These are phyloP conservation scores for Podaxis carcinomalis DNA, from an alignment of 768 basidiomycete species.

Conservation along the genomic window DNA sequence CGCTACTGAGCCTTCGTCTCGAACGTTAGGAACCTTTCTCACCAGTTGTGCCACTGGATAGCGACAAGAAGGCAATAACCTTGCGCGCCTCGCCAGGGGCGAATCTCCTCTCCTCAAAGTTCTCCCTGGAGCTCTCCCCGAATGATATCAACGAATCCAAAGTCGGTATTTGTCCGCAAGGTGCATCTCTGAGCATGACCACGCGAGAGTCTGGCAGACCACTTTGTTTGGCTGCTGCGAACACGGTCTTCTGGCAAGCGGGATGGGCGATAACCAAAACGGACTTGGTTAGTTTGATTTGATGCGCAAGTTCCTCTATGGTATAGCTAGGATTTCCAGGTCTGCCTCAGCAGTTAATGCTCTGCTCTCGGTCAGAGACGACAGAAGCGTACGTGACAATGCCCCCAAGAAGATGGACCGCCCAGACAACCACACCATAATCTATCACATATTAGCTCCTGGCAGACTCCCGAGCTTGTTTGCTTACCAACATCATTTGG, in stretches of 20 bases:
- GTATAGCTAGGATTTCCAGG: conserved; percentile 62
- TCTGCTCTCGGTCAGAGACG: background rate
- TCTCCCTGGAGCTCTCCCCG: conserved; percentile 28
- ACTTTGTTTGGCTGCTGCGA: conserved; percentile 35
- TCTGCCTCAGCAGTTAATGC: conserved; percentile 27
- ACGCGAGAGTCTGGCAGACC: conserved; percentile 42
- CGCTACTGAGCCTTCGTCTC: background rate
- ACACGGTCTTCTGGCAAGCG: conserved; percentile 35
- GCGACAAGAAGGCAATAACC: conserved; percentile 62
- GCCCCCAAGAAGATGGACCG: conserved; percentile 51
- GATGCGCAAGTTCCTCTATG: conserved; percentile 52
- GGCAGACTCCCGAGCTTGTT: background rate
- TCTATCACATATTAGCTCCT: conserved; percentile 28
- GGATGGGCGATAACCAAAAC: conserved; percentile 47
- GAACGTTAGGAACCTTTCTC: conserved; percentile 21
- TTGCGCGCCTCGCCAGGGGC: conserved; percentile 54
- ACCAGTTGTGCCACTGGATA: conserved; percentile 77
- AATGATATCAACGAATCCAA: conserved; percentile 46
- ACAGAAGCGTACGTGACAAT: conserved; percentile 46
- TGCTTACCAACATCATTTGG: conserved; percentile 57
- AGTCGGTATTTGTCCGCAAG: conserved; percentile 18
- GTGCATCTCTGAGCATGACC: conserved; percentile 28
- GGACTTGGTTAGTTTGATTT: conserved; percentile 45
- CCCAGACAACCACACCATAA: conserved; percentile 56
- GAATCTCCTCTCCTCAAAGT: conserved; percentile 44